Evolutionary conservation across 345 rosid species (phyloP).

Genomic region (Bretschneidera sinensis): DNA sequence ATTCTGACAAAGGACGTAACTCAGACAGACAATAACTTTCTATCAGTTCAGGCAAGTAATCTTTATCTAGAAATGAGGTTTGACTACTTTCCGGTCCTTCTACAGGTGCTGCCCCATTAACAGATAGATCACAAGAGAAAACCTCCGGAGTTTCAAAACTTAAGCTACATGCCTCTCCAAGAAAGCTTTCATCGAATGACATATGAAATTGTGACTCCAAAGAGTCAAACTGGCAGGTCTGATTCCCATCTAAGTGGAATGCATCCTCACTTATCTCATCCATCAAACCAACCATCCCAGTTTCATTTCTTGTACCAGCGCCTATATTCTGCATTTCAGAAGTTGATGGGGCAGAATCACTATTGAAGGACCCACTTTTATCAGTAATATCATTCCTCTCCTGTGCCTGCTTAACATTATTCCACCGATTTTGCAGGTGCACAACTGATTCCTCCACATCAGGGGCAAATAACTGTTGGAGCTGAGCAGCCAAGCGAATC

Average conservation of each 20-base stretch:
- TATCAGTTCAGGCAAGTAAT: slow-evolving; percentile 59
- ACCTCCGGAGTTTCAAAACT: slow-evolving; percentile 35
- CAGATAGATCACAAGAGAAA: slow-evolving; percentile 27
- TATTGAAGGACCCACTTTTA: slow-evolving; percentile 20
- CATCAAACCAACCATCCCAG: slow-evolving; percentile 52
- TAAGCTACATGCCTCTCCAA: slow-evolving; percentile 37
- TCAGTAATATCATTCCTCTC: slow-evolving; percentile 35
- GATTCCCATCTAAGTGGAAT: slow-evolving; percentile 44
- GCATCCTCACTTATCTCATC: slow-evolving; percentile 77
- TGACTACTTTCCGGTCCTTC: slow-evolving; percentile 47
- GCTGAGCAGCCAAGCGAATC: slow-evolving; percentile 67
- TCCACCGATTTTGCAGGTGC: slow-evolving; percentile 87
- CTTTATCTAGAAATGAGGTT: slow-evolving; percentile 42
- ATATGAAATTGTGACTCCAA: slow-evolving; percentile 28
- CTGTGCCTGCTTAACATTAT: slow-evolving; percentile 49
- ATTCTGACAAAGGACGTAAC: slow-evolving; percentile 48
- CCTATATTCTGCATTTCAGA: slow-evolving; percentile 32
- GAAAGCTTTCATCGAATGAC: slow-evolving; percentile 35
- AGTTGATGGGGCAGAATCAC: slow-evolving; percentile 30
- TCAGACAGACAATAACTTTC: slow-evolving; percentile 78
- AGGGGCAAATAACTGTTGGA: slow-evolving; percentile 85
- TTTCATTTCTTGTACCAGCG: slow-evolving; percentile 26
- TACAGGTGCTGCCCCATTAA: slow-evolving; percentile 36
- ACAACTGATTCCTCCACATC: slow-evolving; percentile 80
- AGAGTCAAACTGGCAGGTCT: slow-evolving; percentile 32